Evolutionary conservation across 495 filamentous ascomycete genomes (phyloP), one percentile per base, ranked within the genome.

Genomic region (Penicillium salamii): DNA sequence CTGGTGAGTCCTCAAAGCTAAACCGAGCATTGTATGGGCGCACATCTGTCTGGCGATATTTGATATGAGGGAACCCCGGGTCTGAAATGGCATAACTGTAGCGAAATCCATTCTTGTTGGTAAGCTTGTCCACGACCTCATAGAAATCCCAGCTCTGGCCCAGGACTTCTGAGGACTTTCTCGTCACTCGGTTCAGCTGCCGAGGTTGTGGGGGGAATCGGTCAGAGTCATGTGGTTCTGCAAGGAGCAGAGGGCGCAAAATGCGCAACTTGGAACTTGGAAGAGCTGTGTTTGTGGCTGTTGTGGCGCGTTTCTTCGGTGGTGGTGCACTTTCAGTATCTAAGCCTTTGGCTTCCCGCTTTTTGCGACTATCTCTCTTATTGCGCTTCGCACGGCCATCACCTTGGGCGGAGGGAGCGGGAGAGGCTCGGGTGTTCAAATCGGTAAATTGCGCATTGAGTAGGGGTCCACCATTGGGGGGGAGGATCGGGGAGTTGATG

Each of bases 51-150:
- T 89, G 87, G 40, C 93, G 87, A 70, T 91, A 95, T 58, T 91
- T 86, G 51, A 89, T 90, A 43, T 90, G 88, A 7, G 86, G 85
- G 47, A 97, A 95, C 14, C 76, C 77, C 0, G 87, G 86, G 56
- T 97, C 93, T 42, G 90, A 89, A 50, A 97, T 90, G 61, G 90
- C 95, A 52, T 91, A 90, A 31, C 78, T 88, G 64, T 97, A 99
- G 31, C 89, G 86, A 55, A 88, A 97, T 34, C 83, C 88, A 67
- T 91, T 90, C 62, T 93, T 92, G 57, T 96, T 97, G 53, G 83
- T 87, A 34, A 93, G 88, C 65, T 87, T 90, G 56, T 77, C 72
- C 17, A 68, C 67, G 9, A 73, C 63, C 41, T 76, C 72, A 37
- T 71, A 70, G 34, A 76, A 75, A 40, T 72, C 65, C 65, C 70